These are phyloP conservation scores for Lipomyces sp. DNA, from an alignment of 805 yeast species.

Conservation along the genomic window DNA sequence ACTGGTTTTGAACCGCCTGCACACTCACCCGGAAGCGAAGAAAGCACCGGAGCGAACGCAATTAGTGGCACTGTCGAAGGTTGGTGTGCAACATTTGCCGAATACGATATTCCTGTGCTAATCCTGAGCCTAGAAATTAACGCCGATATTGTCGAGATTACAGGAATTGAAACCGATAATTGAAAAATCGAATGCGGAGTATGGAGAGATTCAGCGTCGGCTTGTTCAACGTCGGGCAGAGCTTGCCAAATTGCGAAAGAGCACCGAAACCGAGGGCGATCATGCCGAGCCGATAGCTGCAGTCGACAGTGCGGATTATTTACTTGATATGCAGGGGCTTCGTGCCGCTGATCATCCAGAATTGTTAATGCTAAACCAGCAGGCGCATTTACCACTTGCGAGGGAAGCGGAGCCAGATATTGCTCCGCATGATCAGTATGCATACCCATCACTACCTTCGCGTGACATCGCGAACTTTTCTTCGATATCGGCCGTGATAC, in stretches of 20 bases:
- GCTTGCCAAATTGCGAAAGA: conserved; percentile 18
- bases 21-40: conserved; percentile 53
- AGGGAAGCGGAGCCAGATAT: background rate
- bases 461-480: background rate
- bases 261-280: conserved; percentile 9
- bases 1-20: conserved; percentile 54
- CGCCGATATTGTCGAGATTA: conserved; percentile 23
- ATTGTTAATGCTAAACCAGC: conserved; percentile 12
- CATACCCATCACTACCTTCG: conserved; percentile 16
- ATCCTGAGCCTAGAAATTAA: conserved; percentile 6
- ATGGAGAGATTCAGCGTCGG: conserved; percentile 10
- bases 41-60: conserved; percentile 30
- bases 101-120: background rate
- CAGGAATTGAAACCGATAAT: conserved; percentile 36
- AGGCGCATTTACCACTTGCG: background rate
- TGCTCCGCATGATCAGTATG: background rate
- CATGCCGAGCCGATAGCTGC: background rate
- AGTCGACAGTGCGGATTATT: background rate
- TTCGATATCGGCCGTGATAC: background rate
- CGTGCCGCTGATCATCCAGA: conserved; percentile 25
- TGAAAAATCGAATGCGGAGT: conserved; percentile 30
- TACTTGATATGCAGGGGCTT: conserved; percentile 26
- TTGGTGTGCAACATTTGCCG: conserved; percentile 10
- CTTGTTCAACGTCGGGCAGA: conserved; percentile 18
- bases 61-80: conserved; percentile 25